Evolutionary conservation across 495 filamentous ascomycete species (phyloP).

Genomic region (Lophiostoma macrostomum): DNA sequence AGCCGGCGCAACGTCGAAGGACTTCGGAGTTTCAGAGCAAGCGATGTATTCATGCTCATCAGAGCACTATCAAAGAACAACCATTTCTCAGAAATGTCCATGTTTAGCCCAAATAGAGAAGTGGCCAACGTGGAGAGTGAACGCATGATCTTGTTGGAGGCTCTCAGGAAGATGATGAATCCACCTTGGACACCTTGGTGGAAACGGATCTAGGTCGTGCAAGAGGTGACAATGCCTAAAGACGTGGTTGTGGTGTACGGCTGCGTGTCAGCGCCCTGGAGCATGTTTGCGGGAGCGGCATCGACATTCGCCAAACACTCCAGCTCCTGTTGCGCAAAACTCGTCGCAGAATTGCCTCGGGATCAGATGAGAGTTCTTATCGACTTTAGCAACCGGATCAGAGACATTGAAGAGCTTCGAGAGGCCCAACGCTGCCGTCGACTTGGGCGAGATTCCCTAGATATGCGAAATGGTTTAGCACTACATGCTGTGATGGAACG

Average conservation of each 20-base stretch:
- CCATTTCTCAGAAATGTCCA: neutral
- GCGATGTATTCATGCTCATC: constrained; percentile 1
- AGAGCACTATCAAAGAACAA: neutral
- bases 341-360: neutral
- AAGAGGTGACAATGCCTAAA: neutral
- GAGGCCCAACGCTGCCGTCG: too few species aligned
- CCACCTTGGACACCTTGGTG: constrained; percentile 14
- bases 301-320: neutral
- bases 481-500: too few species aligned
- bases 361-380: neutral
- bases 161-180: neutral
- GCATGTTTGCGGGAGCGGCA: constrained; percentile 1
- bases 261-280: neutral
- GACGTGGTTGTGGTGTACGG: neutral
- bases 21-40: neutral
- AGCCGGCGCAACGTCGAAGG: too few species aligned
- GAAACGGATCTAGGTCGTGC: constrained; percentile 9
- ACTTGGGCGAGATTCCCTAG: too few species aligned
- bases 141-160: neutral
- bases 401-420: constrained; percentile 7
- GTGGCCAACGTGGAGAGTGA: neutral
- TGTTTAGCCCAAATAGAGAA: neutral
- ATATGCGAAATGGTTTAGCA: too few species aligned
- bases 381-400: constrained; percentile 3
- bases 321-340: constrained; percentile 1